Percentiles rank a stretch among this genome's conserved stretches.
phyloP scores from a whole-genome alignment of 1,284 basidiomycete genomes.

The Caloboletus inedulis region DNA sequence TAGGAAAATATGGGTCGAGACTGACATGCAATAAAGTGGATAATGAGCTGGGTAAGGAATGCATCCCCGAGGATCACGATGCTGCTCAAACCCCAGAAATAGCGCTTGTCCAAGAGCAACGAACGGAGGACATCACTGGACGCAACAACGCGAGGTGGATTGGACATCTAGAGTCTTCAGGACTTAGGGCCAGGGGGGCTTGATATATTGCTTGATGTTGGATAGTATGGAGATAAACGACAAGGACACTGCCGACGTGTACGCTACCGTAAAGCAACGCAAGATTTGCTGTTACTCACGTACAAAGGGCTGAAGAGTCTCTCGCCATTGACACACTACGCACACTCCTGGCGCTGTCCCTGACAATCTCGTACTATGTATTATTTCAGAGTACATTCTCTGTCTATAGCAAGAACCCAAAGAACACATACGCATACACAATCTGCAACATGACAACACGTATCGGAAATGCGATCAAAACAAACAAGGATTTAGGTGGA shows the following conservation, averaged over 20 bases:
- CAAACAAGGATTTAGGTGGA: neutral
- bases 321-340: neutral
- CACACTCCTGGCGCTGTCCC: neutral
- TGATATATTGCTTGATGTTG: neutral
- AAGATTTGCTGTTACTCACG: neutral
- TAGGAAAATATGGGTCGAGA: slow-evolving; percentile 16
- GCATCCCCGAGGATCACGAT: slow-evolving; percentile 72
- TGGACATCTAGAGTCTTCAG: slow-evolving; percentile 17
- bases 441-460: slow-evolving; percentile 4
- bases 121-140: slow-evolving; percentile 7
- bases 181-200: too few relatives aligned
- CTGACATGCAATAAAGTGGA: slow-evolving; percentile 79
- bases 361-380: neutral
- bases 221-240: neutral
- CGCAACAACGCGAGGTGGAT: neutral
- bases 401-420: slow-evolving; percentile 6
- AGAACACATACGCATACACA: slow-evolving; percentile 20
- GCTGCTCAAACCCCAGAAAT: slow-evolving; percentile 63
- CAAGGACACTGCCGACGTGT: neutral
- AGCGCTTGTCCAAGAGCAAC: slow-evolving; percentile 51
- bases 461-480: slow-evolving; percentile 17
- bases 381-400: slow-evolving; percentile 4
- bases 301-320: neutral
- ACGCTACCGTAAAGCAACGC: neutral
- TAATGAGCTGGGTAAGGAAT: slow-evolving; percentile 71